Base-by-base conservation (phyloP, 768 basidiomycete species). In the Termitomyces sp. region DNA sequence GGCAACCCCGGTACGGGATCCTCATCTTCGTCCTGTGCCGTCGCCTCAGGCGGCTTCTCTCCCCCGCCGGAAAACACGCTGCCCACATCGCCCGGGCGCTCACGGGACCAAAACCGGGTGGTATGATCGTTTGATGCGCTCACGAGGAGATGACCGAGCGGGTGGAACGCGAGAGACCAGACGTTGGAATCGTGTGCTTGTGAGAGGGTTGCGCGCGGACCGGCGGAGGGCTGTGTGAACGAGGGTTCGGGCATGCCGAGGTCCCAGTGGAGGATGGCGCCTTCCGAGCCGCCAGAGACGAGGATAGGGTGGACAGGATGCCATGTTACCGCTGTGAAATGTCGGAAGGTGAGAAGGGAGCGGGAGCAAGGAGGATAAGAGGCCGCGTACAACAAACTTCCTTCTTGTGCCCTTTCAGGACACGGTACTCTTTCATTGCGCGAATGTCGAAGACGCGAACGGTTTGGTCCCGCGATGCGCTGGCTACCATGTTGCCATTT, bases 141-240 rank as follows among this genome's bases (percentile, higher is more conserved):
- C 59, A 88, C 94, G 64, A 99, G 86, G 63, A 98, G 80, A 72
- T 98, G 95, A 0, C 97, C 96, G 16, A 98, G 83, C 0, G 96
- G 95, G 72, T 98, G 95, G 80, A 86, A 99, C 3, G 93, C 84
- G 60, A 99, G 82, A 0, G 92, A 85, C 92, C 95, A 98, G 59
- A 99, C 92, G 70, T 95, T 94, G 30, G 91, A 93, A 75, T 99
- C 97, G 78, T 99, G 97, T 9, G 97, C 97, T 68, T 93, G 89
- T n/a, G 89, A 87, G 63, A 99, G 84, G 14, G 85, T 88, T 5
- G 92, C 89, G 51, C 91, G 86, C 0, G 94, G 91, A 3, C 76
- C 70, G 30, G 82, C 72, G 23, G 77, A 62, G 30, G 77, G 69
- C 52, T 76, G 76, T 4, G 73, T 61, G 35, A 71, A 66, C 17